phyloP scores from a whole-genome alignment of 139 green algal species.

The Volvox africanus region DNA sequence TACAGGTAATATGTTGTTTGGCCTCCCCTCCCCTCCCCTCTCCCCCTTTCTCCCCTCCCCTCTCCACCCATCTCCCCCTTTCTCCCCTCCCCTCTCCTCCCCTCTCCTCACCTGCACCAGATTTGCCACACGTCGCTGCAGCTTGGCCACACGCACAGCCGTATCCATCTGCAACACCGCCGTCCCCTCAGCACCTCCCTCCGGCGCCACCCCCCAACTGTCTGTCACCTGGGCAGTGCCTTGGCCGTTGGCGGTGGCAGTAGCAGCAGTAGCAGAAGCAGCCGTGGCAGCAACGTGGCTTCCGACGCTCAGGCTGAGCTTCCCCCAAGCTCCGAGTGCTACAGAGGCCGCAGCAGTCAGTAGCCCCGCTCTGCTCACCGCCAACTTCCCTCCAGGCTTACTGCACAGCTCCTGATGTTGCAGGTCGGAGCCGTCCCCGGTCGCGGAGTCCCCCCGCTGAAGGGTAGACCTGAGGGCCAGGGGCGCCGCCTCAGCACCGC shows the following conservation, averaged over 20 bases:
- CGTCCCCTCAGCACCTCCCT: neutral
- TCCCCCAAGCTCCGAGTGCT: neutral
- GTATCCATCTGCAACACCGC: neutral
- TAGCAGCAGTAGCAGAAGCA: neutral
- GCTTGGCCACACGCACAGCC: conserved; percentile 4
- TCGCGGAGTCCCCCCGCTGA: neutral
- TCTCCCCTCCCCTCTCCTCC: too few relatives aligned
- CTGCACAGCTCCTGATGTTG: neutral
- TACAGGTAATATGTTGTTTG: too few relatives aligned
- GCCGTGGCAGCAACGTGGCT: neutral
- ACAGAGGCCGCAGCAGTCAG: neutral
- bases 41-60: too few relatives aligned
- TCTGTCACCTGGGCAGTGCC: too few relatives aligned
- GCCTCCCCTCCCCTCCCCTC: too few relatives aligned
- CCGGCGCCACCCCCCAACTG: neutral
- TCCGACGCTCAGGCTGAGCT: neutral
- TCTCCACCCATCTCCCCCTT: too few relatives aligned
- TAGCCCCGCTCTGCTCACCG: neutral
- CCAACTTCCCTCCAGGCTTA: too few relatives aligned
- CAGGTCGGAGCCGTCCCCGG: neutral
- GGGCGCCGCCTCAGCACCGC: neutral
- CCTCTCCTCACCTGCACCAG: conserved; percentile 10
- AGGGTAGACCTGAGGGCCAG: neutral
- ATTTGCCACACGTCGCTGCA: neutral
- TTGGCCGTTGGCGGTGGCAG: too few relatives aligned